Evolutionary conservation across 768 basidiomycete species (phyloP).

Genomic region (Auriculariales sp.): DNA sequence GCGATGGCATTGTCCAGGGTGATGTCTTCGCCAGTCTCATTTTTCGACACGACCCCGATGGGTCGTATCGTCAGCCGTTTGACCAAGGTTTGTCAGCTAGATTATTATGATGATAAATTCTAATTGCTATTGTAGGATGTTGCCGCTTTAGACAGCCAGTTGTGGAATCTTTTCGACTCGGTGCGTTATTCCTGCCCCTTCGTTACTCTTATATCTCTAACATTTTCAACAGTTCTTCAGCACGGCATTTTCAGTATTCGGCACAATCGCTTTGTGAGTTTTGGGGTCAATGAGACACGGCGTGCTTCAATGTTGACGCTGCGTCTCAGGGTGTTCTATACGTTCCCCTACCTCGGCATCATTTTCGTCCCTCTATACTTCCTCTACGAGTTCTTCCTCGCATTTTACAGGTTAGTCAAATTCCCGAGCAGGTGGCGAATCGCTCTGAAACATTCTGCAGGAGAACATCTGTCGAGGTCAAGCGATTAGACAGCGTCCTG

Average conservation of each 20-base stretch:
- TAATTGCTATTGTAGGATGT: conserved; percentile 30
- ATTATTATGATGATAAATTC: conserved; percentile 38
- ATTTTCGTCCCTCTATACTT: conserved; percentile 39
- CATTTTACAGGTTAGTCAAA: conserved; percentile 32
- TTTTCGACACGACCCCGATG: conserved; percentile 63
- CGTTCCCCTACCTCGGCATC: conserved; percentile 52
- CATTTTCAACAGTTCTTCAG: conserved; percentile 20
- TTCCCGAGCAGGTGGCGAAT: background rate
- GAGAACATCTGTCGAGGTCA: conserved; percentile 46
- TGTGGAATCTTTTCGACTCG: background rate
- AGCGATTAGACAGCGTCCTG: conserved; percentile 50
- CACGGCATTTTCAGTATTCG: conserved; percentile 31
- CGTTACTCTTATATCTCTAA: background rate
- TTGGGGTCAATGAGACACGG: too few relatives aligned
- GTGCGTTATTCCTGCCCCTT: background rate
- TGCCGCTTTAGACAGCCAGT: background rate
- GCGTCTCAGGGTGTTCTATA: conserved; percentile 62
- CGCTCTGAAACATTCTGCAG: conserved; percentile 2
- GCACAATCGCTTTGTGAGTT: conserved; percentile 40
- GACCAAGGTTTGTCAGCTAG: conserved; percentile 51
- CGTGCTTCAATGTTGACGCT: too few relatives aligned
- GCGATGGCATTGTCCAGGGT: conserved; percentile 39
- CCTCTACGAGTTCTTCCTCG: conserved; percentile 36
- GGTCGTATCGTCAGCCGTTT: conserved; percentile 42
- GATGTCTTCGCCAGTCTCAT: conserved; percentile 43